phyloP scores from a whole-genome alignment of 495 filamentous ascomycete genomes.

The Neurospora sp. region DNA sequence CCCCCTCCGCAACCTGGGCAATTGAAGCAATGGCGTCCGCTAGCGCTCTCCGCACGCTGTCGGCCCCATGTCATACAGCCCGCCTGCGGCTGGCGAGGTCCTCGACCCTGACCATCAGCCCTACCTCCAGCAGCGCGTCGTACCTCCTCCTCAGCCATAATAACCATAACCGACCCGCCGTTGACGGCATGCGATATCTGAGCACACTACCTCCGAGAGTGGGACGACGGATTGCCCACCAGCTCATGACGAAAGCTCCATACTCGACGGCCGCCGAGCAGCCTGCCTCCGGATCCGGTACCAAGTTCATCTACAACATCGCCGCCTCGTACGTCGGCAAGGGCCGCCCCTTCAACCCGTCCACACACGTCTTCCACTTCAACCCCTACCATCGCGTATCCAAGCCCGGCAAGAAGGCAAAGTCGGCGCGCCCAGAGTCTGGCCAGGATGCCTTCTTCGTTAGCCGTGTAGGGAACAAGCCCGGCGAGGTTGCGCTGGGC shows the following conservation, averaged over 20 bases:
- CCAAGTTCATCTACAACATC: conserved; percentile 51
- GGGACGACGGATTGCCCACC: not conserved
- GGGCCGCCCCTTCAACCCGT: conserved; percentile 58
- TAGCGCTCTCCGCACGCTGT: not conserved
- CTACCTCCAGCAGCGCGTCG: not conserved
- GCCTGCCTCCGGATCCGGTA: conserved; percentile 5
- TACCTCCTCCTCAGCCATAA: not conserved
- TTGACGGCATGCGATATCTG: not conserved
- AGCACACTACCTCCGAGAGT: not conserved
- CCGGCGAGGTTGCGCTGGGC: conserved; percentile 59
- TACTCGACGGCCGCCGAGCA: not conserved
- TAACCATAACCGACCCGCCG: not conserved
- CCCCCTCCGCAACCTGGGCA: not conserved
- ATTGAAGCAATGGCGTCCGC: not conserved
- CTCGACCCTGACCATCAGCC: not conserved
- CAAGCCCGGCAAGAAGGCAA: conserved; percentile 31
- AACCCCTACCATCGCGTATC: conserved; percentile 52
- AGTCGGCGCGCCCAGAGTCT: conserved; percentile 55
- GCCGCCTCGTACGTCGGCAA: conserved; percentile 71
- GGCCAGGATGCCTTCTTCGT: conserved; percentile 97
- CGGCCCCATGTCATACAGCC: not conserved
- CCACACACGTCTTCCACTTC: conserved; percentile 65
- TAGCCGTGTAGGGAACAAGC: conserved; percentile 53
- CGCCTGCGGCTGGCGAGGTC: not conserved
- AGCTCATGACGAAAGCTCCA: not conserved